phyloP scores from a whole-genome alignment of 2,329 filamentous ascomycete species.

The Westerdykella ornata region DNA sequence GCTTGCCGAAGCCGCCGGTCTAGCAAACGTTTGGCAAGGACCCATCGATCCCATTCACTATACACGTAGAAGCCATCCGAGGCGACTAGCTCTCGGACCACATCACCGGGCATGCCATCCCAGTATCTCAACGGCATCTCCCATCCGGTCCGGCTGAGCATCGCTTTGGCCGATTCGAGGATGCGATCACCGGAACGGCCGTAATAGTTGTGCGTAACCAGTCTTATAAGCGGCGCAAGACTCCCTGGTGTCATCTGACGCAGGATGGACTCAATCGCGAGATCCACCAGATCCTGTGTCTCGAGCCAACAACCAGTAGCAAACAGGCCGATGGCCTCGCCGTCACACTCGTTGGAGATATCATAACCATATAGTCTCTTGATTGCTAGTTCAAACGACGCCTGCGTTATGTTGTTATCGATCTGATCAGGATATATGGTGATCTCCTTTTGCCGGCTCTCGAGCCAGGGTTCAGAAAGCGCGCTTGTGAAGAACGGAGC shows the following conservation, averaged over 20 bases:
- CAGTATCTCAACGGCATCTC: constrained; percentile 50
- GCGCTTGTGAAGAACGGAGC: constrained; percentile 52
- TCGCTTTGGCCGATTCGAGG: constrained; percentile 51
- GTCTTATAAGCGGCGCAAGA: constrained; percentile 45
- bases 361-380: constrained; percentile 50
- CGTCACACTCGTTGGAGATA: constrained; percentile 45
- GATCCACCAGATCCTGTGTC: constrained; percentile 51
- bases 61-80: constrained; percentile 54
- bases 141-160: constrained; percentile 53
- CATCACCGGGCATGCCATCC: constrained; percentile 53
- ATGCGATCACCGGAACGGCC: constrained; percentile 50
- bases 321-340: constrained; percentile 49
- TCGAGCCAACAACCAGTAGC: constrained; percentile 54
- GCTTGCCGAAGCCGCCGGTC: constrained; percentile 45
- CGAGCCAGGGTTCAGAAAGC: constrained; percentile 51
- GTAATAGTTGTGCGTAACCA: constrained; percentile 53
- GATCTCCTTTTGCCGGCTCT: constrained; percentile 48
- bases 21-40: constrained; percentile 49
- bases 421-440: constrained; percentile 49
- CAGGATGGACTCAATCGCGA: constrained; percentile 49
- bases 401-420: constrained; percentile 48
- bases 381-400: constrained; percentile 49
- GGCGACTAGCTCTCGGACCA: constrained; percentile 53
- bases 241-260: constrained; percentile 49
- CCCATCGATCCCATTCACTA: constrained; percentile 54